Conservation (phyloP, 2,329 filamentous ascomycete genomes). For the Aspergillus sp. region DNA sequence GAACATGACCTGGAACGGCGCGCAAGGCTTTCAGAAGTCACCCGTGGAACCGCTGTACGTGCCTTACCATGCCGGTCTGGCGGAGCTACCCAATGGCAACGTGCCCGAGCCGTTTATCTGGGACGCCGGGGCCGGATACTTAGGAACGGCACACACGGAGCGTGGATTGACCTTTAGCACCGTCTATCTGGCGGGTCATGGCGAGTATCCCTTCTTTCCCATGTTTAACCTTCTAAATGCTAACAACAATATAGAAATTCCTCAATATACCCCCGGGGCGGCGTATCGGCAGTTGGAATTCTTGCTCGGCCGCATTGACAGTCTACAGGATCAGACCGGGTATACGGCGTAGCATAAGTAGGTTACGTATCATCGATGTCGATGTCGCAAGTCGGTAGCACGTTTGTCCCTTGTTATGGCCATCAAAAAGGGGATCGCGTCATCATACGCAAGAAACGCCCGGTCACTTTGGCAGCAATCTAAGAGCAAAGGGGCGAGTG, state of each 20-base stretch:
- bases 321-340: constrained; percentile 2
- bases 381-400: no score
- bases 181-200: constrained; percentile 65
- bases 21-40: constrained; percentile 64
- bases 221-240: constrained; percentile 32
- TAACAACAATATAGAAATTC: constrained; percentile 55
- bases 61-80: constrained; percentile 54
- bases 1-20: constrained; percentile 77
- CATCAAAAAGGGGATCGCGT: no score
- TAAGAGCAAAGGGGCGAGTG: no score
- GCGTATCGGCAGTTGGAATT: constrained; percentile 74
- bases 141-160: constrained; percentile 72
- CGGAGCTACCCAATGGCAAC: constrained; percentile 36
- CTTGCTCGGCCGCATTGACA: constrained; percentile 64
- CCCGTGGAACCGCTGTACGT: constrained; percentile 68
- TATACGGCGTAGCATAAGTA: no score
- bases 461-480: no score
- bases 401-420: no score
- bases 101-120: constrained; percentile 39
- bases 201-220: constrained; percentile 44
- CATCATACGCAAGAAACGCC: no score
- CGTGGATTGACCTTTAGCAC: constrained; percentile 71
- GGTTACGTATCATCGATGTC: no score
- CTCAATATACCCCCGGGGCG: constrained; percentile 66
- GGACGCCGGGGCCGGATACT: constrained; percentile 60